phyloP scores from a whole-genome alignment of 306 rosid species.

The Vigna trinervia region DNA sequence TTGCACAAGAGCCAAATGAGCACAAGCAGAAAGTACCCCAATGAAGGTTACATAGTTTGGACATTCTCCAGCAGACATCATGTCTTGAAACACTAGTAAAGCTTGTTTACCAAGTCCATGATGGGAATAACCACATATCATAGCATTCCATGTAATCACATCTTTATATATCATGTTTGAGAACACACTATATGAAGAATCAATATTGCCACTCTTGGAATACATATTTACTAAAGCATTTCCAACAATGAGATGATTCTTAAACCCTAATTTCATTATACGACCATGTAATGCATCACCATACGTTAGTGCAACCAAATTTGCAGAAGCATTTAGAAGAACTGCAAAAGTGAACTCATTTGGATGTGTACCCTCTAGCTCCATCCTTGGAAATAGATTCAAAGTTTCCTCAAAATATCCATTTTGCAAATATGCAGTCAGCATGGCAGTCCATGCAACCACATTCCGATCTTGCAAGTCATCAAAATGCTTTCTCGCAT shows the following conservation, averaged over 20 bases:
- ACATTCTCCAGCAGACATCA: background rate
- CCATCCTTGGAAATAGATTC: background rate
- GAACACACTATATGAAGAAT: background rate
- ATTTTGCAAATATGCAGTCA: background rate
- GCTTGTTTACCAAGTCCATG: background rate
- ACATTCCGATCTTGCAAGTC: background rate
- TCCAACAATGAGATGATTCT: background rate
- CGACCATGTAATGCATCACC: background rate
- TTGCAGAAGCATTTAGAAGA: conserved; percentile 1
- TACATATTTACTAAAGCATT: background rate
- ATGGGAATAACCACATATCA: background rate
- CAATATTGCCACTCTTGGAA: background rate
- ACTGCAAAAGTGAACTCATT: background rate
- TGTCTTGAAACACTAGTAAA: background rate
- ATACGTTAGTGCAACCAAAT: background rate
- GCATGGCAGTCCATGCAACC: background rate
- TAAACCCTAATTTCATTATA: background rate
- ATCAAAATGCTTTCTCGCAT: conserved; percentile 4
- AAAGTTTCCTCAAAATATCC: background rate
- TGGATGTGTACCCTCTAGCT: background rate
- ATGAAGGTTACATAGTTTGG: background rate
- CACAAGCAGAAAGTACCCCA: background rate
- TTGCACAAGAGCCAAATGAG: conserved; percentile 11
- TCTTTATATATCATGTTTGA: background rate
- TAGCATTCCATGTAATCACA: background rate